Conservation (phyloP, 2,329 filamentous ascomycete genomes). For the Beauveria brongniartii region DNA sequence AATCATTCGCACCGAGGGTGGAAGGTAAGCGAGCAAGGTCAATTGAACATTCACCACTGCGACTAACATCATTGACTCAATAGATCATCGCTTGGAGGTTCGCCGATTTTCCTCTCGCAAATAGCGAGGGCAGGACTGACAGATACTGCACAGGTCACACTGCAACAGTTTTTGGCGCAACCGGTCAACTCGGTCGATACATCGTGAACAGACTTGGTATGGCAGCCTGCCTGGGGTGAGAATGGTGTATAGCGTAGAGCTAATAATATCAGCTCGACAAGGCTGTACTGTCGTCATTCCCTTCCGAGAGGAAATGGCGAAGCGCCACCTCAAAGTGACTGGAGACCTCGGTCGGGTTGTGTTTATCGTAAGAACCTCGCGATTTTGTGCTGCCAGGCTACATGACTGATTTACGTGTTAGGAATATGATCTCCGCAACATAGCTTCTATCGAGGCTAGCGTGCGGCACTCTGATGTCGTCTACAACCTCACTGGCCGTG, state of each 20-base stretch:
- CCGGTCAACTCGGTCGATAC: slow-evolving; percentile 90
- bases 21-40: slow-evolving; percentile 56
- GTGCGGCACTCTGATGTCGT: slow-evolving; percentile 96
- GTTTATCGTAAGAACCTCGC: slow-evolving; percentile 58
- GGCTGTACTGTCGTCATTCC: slow-evolving; percentile 93
- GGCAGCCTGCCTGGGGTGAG: slow-evolving; percentile 12
- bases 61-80: slow-evolving; percentile 24
- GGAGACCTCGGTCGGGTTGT: slow-evolving; percentile 85
- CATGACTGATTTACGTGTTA: slow-evolving; percentile 25
- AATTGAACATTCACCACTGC: slow-evolving; percentile 19
- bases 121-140: slow-evolving; percentile 19
- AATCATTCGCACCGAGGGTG: slow-evolving; percentile 79
- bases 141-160: slow-evolving; percentile 62
- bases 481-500: slow-evolving; percentile 89
- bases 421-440: slow-evolving; percentile 95
- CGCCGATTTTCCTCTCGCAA: slow-evolving; percentile 14
- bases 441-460: slow-evolving; percentile 89
- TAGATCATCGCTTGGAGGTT: slow-evolving; percentile 84
- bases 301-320: slow-evolving; percentile 94
- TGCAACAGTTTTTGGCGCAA: slow-evolving; percentile 95
- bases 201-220: slow-evolving; percentile 88
- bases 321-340: slow-evolving; percentile 92
- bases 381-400: background rate
- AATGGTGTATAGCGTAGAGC: slow-evolving; percentile 15
- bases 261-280: slow-evolving; percentile 57